Evolutionary conservation across 345 rosid species (phyloP).

Genomic region (Brassica napus): Da-Ae NC_063446.1:24758001-24758500

Average conservation of each 20-base stretch:
- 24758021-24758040: slow-evolving; percentile 57
- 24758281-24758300: slow-evolving; percentile 53
- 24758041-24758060: slow-evolving; percentile 42
- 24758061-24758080: slow-evolving; percentile 98
- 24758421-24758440: background rate
- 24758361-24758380: background rate
- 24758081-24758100: slow-evolving; percentile 95
- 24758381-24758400: background rate
- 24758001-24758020: too few species aligned
- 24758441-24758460: background rate
- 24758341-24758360: background rate
- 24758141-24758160: background rate
- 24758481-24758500: background rate
- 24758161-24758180: background rate
- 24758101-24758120: slow-evolving; percentile 48
- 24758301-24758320: background rate
- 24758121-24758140: slow-evolving; percentile 5
- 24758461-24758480: background rate
- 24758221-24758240: slow-evolving; percentile 79
- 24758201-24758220: slow-evolving; percentile 95
- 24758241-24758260: slow-evolving; percentile 55
- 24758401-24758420: background rate
- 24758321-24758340: background rate
- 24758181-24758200: slow-evolving; percentile 35
- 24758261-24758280: slow-evolving; percentile 87